Percentiles rank a stretch among this genome's conserved stretches.
Conservation (phyloP, 768 basidiomycete genomes). For the Royoungia palumana region DNA sequence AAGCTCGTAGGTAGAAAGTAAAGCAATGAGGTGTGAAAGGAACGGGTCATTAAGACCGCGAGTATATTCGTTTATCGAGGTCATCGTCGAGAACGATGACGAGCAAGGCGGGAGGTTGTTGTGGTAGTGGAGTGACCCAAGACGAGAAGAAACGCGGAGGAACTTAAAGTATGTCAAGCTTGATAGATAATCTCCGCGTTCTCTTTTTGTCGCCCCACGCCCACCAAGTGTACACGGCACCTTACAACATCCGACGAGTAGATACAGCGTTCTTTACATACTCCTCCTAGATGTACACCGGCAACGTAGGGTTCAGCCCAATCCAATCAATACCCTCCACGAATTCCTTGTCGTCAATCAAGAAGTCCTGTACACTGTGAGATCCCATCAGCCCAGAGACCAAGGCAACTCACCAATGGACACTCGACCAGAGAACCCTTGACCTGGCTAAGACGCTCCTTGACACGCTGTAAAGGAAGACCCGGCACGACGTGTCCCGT, state of each 20-base stretch:
- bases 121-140: constrained; percentile 8
- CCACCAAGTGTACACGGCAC: neutral
- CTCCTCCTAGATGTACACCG: constrained; percentile 62
- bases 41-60: constrained; percentile 36
- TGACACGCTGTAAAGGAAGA: constrained; percentile 64
- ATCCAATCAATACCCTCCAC: constrained; percentile 69
- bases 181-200: constrained; percentile 20
- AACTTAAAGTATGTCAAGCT: constrained; percentile 1
- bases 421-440: constrained; percentile 73
- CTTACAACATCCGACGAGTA: constrained; percentile 1
- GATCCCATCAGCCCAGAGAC: neutral
- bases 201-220: neutral
- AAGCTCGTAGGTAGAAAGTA: constrained; percentile 58
- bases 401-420: constrained; percentile 52
- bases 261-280: constrained; percentile 8
- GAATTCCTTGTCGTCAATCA: constrained; percentile 76
- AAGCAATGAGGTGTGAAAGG: constrained; percentile 51
- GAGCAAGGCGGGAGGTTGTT: constrained; percentile 2
- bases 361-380: constrained; percentile 59
- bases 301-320: constrained; percentile 71
- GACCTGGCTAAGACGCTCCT: constrained; percentile 67
- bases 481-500: constrained; percentile 77
- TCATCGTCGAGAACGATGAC: constrained; percentile 32
- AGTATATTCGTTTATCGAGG: constrained; percentile 25
- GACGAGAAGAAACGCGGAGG: neutral